Evolutionary conservation across 257 asterid species (phyloP).

Genomic region (Catharanthus roseus): DNA sequence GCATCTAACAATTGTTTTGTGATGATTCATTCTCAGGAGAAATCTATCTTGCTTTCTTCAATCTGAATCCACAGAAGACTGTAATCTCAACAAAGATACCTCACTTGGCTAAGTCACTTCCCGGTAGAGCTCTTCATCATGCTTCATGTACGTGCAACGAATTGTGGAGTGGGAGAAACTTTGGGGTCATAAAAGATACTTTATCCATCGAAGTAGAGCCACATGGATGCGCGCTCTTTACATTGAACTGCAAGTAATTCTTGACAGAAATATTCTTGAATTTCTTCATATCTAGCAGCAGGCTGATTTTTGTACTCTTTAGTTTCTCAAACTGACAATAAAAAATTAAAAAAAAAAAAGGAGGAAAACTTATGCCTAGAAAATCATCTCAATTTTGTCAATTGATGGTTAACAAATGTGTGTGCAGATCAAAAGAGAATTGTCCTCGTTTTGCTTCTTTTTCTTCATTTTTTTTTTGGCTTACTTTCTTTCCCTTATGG

Average conservation of each 20-base stretch:
- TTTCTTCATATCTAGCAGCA: not conserved
- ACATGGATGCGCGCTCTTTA: conserved; percentile 73
- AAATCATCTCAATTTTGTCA: not conserved
- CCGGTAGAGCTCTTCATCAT: conserved; percentile 11
- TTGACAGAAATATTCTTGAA: not conserved
- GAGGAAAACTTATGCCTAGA: not conserved
- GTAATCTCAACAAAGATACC: conserved; percentile 37
- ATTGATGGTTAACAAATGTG: not conserved
- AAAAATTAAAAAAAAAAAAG: not conserved
- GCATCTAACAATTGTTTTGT: not conserved
- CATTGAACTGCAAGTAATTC: conserved; percentile 43
- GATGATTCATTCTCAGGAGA: conserved; percentile 47
- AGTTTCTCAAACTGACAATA: not conserved
- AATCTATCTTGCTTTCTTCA: conserved; percentile 74
- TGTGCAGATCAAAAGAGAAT: too few species aligned
- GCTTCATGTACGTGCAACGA: conserved; percentile 51
- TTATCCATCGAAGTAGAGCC: conserved; percentile 38
- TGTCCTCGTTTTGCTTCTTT: not conserved
- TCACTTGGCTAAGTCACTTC: conserved; percentile 50
- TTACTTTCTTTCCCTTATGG: not conserved
- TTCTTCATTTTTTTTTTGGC: not conserved
- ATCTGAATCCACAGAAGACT: conserved; percentile 39
- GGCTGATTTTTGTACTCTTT: not conserved
- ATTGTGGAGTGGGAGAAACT: conserved; percentile 67
- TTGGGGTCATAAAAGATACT: conserved; percentile 40